phyloP scores from a whole-genome alignment of 257 asterid species.

The Nicotiana attenuata region DNA sequence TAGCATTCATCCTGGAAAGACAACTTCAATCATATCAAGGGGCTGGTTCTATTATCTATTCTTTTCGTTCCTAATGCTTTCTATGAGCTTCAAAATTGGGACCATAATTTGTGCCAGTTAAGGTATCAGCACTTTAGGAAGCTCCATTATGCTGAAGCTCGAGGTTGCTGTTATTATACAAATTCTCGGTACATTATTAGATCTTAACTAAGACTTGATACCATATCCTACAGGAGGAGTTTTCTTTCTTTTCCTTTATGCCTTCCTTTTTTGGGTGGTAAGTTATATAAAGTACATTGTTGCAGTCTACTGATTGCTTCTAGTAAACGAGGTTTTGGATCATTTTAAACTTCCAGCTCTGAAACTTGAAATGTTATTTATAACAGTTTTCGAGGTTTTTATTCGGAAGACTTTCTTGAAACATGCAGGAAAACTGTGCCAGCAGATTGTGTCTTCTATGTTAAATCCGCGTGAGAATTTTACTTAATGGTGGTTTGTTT shows the following conservation, averaged over 20 bases:
- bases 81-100: slow-evolving; percentile 57
- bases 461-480: too few relatives aligned
- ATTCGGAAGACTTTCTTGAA: background rate
- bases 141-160: background rate
- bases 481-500: background rate
- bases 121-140: background rate
- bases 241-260: slow-evolving; percentile 5
- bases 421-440: background rate
- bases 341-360: background rate
- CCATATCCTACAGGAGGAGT: background rate
- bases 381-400: background rate
- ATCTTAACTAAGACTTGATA: background rate
- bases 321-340: background rate
- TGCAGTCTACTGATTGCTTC: background rate
- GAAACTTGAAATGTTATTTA: background rate
- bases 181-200: background rate
- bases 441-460: background rate
- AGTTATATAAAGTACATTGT: background rate
- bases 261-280: background rate
- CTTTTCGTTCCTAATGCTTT: slow-evolving; percentile 49
- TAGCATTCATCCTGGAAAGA: slow-evolving; percentile 49
- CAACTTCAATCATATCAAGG: slow-evolving; percentile 23
- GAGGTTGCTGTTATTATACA: background rate
- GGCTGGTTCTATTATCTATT: slow-evolving; percentile 52
- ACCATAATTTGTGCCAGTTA: slow-evolving; percentile 43